Evolutionary conservation across 2,329 filamentous ascomycete species (phyloP).

Genomic region (Pseudophaeomoniella oleicola): DNA sequence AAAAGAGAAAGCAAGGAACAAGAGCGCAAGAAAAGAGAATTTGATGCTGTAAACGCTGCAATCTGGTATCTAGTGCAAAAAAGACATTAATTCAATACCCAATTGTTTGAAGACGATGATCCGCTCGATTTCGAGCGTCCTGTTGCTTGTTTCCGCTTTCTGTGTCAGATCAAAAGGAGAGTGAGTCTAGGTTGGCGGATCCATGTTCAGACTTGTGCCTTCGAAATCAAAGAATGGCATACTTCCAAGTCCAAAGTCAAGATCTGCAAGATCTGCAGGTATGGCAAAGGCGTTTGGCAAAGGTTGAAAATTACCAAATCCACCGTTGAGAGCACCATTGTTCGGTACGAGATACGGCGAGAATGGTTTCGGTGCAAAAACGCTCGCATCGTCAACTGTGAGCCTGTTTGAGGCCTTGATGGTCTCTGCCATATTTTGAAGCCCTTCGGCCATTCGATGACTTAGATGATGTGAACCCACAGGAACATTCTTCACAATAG

Average conservation of each 20-base stretch:
- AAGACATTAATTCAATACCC: no score
- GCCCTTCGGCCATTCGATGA: conserved; percentile 17
- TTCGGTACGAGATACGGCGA: background rate
- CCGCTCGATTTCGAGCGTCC: no score
- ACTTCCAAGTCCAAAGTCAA: conserved; percentile 9
- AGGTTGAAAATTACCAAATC: background rate
- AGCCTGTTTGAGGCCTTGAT: conserved; percentile 5
- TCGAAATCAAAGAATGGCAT: conserved; percentile 16
- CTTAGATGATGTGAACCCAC: conserved; percentile 18
- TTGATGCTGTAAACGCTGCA: no score
- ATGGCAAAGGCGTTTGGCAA: background rate
- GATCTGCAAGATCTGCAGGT: conserved; percentile 12
- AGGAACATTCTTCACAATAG: conserved; percentile 14
- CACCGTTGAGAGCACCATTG: background rate
- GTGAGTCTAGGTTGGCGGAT: background rate
- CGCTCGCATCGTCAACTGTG: background rate
- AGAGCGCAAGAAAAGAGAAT: no score
- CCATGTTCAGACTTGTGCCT: conserved; percentile 9
- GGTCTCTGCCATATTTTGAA: conserved; percentile 17
- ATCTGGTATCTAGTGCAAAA: no score
- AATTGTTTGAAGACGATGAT: no score
- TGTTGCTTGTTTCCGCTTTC: no score
- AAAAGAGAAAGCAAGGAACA: no score
- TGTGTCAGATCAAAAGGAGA: no score
- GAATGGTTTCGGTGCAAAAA: background rate